phyloP scores from a whole-genome alignment of 495 filamentous ascomycete species.

The Daldinia vernicosa region DNA sequence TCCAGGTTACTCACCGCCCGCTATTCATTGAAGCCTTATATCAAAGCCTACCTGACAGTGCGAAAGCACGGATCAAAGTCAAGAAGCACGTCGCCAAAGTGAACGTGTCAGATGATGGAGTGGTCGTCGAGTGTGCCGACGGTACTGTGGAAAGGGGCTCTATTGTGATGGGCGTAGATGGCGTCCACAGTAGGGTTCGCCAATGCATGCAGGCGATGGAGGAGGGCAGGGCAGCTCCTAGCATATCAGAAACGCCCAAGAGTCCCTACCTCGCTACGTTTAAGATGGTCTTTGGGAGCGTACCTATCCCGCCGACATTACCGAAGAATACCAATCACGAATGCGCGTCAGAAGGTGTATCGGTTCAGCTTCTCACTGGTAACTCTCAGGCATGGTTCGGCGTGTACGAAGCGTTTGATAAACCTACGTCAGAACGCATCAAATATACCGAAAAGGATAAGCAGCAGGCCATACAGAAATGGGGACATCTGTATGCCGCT shows the following conservation, averaged over 20 bases:
- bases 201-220: slow-evolving; percentile 52
- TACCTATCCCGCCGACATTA: slow-evolving; percentile 42
- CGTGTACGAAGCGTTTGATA: slow-evolving; percentile 54
- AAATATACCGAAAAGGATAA: slow-evolving; percentile 53
- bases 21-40: slow-evolving; percentile 50
- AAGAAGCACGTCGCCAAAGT: slow-evolving; percentile 48
- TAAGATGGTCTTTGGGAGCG: slow-evolving; percentile 43
- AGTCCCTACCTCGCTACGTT: slow-evolving; percentile 45
- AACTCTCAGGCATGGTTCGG: slow-evolving; percentile 48
- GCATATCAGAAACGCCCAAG: slow-evolving; percentile 30
- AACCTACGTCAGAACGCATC: slow-evolving; percentile 49
- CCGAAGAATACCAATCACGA: slow-evolving; percentile 25
- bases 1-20: slow-evolving; percentile 48
- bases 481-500: slow-evolving; percentile 45
- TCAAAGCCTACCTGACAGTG: slow-evolving; percentile 46
- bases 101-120: slow-evolving; percentile 37
- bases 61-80: slow-evolving; percentile 44
- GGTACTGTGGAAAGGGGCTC: slow-evolving; percentile 54
- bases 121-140: slow-evolving; percentile 50
- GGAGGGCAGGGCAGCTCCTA: slow-evolving; percentile 34
- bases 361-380: slow-evolving; percentile 43
- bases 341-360: slow-evolving; percentile 25
- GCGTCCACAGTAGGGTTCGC: slow-evolving; percentile 58
- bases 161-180: slow-evolving; percentile 64
- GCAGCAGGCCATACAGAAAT: slow-evolving; percentile 38